phyloP scores from a whole-genome alignment of 352 stramenopile genomes.

The Globisporangium orthogonon region DNA sequence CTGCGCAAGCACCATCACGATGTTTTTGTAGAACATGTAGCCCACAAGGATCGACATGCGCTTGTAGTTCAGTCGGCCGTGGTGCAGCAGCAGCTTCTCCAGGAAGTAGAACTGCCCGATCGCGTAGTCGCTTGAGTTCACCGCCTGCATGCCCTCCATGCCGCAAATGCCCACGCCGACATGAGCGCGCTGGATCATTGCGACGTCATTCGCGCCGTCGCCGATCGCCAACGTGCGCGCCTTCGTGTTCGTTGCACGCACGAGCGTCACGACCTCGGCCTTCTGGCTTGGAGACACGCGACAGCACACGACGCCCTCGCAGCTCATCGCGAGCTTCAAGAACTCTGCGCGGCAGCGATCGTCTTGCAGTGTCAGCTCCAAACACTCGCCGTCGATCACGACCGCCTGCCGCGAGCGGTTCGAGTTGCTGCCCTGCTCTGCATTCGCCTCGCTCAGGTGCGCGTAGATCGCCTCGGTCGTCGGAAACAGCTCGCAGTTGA shows the following conservation, averaged over 20 bases:
- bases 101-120: conserved; percentile 92
- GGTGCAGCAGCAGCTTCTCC: conserved; percentile 86
- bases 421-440: conserved; percentile 14
- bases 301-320: conserved; percentile 85
- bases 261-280: conserved; percentile 73
- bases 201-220: conserved; percentile 94
- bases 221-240: conserved; percentile 86
- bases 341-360: conserved; percentile 37
- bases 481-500: conserved; percentile 50
- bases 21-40: conserved; percentile 99
- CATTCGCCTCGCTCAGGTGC: conserved; percentile 41
- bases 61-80: conserved; percentile 90
- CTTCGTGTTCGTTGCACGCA: conserved; percentile 47
- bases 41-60: conserved; percentile 87
- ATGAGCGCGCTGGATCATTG: conserved; percentile 94
- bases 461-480: conserved; percentile 40
- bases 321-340: conserved; percentile 39
- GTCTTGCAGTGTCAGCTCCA: conserved; percentile 8
- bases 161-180: conserved; percentile 90
- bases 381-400: conserved; percentile 75
- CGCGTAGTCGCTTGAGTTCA: conserved; percentile 92
- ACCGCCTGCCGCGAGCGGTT: conserved; percentile 34
- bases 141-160: conserved; percentile 90
- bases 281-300: conserved; percentile 86
- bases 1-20: conserved; percentile 84